Evolutionary conservation across 169 alveolate genomes (phyloP), one percentile per base, ranked within the genome.

Genomic region (Eimeria necatrix): DNA sequence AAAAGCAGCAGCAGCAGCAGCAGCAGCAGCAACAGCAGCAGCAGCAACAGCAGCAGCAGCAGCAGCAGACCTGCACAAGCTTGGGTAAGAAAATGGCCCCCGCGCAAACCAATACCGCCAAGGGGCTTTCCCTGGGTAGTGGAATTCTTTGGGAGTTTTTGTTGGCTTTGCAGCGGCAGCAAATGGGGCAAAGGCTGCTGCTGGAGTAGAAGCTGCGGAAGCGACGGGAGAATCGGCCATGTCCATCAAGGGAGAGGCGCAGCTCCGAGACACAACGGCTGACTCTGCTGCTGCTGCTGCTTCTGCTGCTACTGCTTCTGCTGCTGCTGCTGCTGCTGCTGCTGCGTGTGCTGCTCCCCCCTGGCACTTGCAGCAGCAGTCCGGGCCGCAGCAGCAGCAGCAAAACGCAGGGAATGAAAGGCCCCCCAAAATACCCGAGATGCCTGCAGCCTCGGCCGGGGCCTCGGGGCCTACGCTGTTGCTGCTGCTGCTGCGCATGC

Each of bases 381-480:
- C 76, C 76, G 76, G 9, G 26, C 9, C 76, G 76, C 76, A 64
- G 76, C 76, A 64, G 76, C 76, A 64, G 18, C 41, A 8, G 26
- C 76, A 64, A 64, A 64, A 5, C 5, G 76, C 76, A 9, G 76
- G 76, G 26, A 64, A 64, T 5, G 9, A 5, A 20, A 64, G 76
- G 41, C 76, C 76, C 26, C 76, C 76, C 76, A 64, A 24, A 5
- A 64, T 64, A 5, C 76, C 76, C 26, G 76, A 10, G 8, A n/a
- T 8, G 26, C 32, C 76, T 8, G 5, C 76, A 14, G 76, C 14
- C 32, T 64, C 76, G 8, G 26, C 8, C 5, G 76, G 26, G 26
- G 76, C 76, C 76, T n/a, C 26, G 41, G 76, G 20, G 76, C 32
- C 32, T 8, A 5, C 26, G 18, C 20, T 5, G 76, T 24, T 64